These are phyloP conservation scores for Calocybe indica DNA, from an alignment of 768 basidiomycete species.

Conservation along the genomic window DNA sequence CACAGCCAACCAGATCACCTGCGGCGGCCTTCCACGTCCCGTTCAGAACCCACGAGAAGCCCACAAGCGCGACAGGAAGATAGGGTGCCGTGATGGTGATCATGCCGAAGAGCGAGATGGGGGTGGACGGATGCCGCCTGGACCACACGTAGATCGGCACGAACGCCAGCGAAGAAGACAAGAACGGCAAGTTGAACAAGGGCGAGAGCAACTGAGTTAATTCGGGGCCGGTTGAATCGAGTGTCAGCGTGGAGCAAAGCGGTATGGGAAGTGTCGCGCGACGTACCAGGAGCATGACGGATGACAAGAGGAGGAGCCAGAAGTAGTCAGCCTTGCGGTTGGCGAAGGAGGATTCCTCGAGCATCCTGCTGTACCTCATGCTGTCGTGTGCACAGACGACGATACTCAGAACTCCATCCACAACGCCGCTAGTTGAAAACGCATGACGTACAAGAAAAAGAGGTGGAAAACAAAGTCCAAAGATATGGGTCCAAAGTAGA, in stretches of 20 bases:
- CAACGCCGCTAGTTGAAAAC: neutral
- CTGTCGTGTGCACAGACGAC: slow-evolving; percentile 28
- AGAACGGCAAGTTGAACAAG: slow-evolving; percentile 86
- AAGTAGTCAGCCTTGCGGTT: slow-evolving; percentile 91
- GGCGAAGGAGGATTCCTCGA: slow-evolving; percentile 95
- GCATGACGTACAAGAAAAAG: slow-evolving; percentile 89
- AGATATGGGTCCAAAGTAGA: slow-evolving; percentile 92
- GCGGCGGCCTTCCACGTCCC: slow-evolving; percentile 83
- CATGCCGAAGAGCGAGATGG: slow-evolving; percentile 94
- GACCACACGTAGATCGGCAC: slow-evolving; percentile 98
- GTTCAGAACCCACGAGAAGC: slow-evolving; percentile 76
- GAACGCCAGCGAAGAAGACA: slow-evolving; percentile 89
- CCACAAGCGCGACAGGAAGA: slow-evolving; percentile 87
- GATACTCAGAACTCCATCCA: neutral
- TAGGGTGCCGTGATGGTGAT: slow-evolving; percentile 95
- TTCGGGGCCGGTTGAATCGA: neutral
- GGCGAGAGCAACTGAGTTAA: slow-evolving; percentile 66
- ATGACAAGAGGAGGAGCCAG: slow-evolving; percentile 85
- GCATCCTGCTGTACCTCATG: slow-evolving; percentile 94
- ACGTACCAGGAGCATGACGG: slow-evolving; percentile 80
- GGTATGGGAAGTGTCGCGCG: neutral
- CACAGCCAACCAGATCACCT: slow-evolving; percentile 78
- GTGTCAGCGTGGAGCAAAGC: slow-evolving; percentile 2
- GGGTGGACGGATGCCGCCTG: slow-evolving; percentile 85
- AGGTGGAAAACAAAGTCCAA: slow-evolving; percentile 95